phyloP scores from a whole-genome alignment of 2,329 filamentous ascomycete genomes.

The Colletotrichum sidae region DNA sequence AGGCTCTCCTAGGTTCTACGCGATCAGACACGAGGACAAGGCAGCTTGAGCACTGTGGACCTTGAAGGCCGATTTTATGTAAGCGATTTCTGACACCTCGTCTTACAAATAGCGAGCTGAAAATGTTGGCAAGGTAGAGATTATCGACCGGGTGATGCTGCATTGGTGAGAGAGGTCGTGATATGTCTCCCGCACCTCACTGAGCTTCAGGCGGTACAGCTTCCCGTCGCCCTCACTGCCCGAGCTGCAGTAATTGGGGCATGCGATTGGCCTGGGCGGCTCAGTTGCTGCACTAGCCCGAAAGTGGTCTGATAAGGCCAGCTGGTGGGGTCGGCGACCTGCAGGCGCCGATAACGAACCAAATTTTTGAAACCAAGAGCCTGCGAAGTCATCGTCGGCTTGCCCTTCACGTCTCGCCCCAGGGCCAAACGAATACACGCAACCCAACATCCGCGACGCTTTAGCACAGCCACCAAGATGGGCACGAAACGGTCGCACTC shows the following conservation, averaged over 20 bases:
- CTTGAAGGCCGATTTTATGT: too few relatives aligned
- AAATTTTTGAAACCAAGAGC: constrained; percentile 39
- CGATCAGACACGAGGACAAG: too few relatives aligned
- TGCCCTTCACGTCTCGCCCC: neutral
- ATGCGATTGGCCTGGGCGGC: constrained; percentile 27
- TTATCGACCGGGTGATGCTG: too few relatives aligned
- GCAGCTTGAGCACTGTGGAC: too few relatives aligned
- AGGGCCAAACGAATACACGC: neutral
- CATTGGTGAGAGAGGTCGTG: neutral
- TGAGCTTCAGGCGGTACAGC: constrained; percentile 26
- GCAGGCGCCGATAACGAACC: constrained; percentile 34
- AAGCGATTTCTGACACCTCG: too few relatives aligned
- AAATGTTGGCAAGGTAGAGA: too few relatives aligned
- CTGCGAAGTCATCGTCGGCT: constrained; percentile 19
- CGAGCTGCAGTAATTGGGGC: constrained; percentile 33
- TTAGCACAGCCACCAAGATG: constrained; percentile 39
- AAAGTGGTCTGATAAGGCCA: constrained; percentile 18
- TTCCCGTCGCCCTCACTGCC: constrained; percentile 6
- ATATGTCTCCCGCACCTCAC: constrained; percentile 7
- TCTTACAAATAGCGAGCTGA: too few relatives aligned
- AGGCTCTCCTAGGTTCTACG: too few relatives aligned
- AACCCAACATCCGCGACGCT: neutral
- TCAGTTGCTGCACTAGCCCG: constrained; percentile 4
- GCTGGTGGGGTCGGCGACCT: constrained; percentile 26
- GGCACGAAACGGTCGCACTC: constrained; percentile 44